Base-by-base conservation (phyloP, 352 stramenopile species). In the Thalassiosira livingstoniorum region DNA sequence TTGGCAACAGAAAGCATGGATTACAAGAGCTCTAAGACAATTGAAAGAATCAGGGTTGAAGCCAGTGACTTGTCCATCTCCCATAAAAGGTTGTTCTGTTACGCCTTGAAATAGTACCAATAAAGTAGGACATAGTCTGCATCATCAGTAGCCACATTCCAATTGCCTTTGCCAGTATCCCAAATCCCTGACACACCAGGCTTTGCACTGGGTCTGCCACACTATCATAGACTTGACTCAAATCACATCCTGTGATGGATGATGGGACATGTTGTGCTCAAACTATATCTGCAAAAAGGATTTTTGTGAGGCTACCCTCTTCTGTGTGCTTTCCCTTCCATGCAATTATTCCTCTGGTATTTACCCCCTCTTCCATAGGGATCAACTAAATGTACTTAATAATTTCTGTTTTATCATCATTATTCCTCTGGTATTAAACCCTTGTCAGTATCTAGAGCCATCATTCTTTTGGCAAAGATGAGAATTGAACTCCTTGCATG, bases 201-300 rank as follows among this genome's bases (percentile, higher is more conserved):
- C 60, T 75, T 11, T 53, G 47, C 5, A 83, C 62, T 1, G 43
- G 37, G 32, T 83, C 68, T 2, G 51, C 60, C 1, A 83, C 70
- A 42, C 61, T 54, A 51, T 83, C 68, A 43, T 80, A 83, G 39
- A 67, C 79, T 27, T 74, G 66, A 10, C 27, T 53, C 1, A 75
- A n/a, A 55, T 83, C 58, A n/a, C 67, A 42, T 54, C 70, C 63
- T 10, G 55, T 15, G 32, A 83, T 25, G 2, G 21, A 67, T 5
- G 43, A 31, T 11, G 29, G 66, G 0, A n/a, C 2, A 54, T 80
- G 76, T 27, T 74, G 68, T 15, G 53, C 31, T 5, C 69, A 31
- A 21, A 66, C 29, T 13, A 75, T 79, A 31, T 83, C 68, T 34
- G 27, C 68, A 43, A 75, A 75, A 0, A 80, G 54, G 0, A 64